Evolutionary conservation across 306 rosid species (phyloP).

Genomic region (Comarum palustre): DNA sequence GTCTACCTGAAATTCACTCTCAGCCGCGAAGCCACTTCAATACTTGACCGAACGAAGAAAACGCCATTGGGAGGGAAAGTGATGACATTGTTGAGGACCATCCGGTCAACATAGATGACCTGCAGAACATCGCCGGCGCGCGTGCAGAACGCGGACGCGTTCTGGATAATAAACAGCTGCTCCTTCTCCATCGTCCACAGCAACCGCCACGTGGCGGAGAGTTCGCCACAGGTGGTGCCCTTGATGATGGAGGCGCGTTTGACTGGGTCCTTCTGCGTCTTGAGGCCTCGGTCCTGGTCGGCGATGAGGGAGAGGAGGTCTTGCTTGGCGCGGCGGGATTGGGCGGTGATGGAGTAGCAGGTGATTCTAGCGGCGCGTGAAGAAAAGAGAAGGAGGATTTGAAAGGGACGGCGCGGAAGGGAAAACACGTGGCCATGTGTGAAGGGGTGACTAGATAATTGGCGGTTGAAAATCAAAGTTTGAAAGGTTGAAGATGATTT

Average conservation of each 20-base stretch:
- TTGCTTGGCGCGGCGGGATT: constrained; percentile 51
- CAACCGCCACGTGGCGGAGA: constrained; percentile 81
- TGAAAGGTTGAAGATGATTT: background rate
- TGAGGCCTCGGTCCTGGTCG: constrained; percentile 79
- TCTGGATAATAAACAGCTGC: constrained; percentile 81
- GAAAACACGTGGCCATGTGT: constrained; percentile 44
- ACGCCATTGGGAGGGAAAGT: constrained; percentile 92
- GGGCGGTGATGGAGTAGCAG: constrained; percentile 54
- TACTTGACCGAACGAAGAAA: constrained; percentile 78
- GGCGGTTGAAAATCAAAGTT: constrained; percentile 25
- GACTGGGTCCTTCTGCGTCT: constrained; percentile 48
- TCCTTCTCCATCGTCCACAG: constrained; percentile 98
- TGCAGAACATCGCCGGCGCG: constrained; percentile 82
- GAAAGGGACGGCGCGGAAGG: constrained; percentile 31
- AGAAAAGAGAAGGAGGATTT: constrained; percentile 12
- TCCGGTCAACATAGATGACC: constrained; percentile 64
- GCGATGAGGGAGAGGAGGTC: constrained; percentile 65
- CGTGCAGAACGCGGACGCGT: constrained; percentile 70
- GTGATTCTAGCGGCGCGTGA: constrained; percentile 30
- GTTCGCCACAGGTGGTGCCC: constrained; percentile 51
- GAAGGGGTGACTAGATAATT: constrained; percentile 1
- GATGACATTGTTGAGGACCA: constrained; percentile 70
- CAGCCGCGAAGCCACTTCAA: constrained; percentile 64
- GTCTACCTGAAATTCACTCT: constrained; percentile 76
- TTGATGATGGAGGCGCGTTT: constrained; percentile 49